Percentiles rank a stretch among this genome's conserved stretches.
Evolutionary conservation across 2,329 filamentous ascomycete genomes (phyloP).

Genomic region (Achaetomium macrosporum): DNA sequence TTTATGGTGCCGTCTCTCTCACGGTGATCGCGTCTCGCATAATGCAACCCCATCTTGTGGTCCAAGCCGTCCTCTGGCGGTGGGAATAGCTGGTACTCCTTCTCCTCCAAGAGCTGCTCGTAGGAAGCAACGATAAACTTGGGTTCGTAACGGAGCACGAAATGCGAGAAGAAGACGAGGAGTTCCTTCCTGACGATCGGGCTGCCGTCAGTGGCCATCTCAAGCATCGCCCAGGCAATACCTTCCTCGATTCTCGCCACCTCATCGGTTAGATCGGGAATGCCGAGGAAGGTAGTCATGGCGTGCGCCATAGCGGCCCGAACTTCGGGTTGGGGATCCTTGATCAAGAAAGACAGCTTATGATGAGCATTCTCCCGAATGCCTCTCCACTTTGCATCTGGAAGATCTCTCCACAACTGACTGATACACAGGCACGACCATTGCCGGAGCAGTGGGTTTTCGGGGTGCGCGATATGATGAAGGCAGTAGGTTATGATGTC

Average conservation of each 20-base stretch:
- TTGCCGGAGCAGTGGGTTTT: constrained; percentile 83
- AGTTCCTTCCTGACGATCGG: constrained; percentile 91
- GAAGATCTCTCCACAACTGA: constrained; percentile 85
- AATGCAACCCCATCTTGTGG: constrained; percentile 59
- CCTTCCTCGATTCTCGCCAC: constrained; percentile 87
- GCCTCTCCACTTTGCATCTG: constrained; percentile 94
- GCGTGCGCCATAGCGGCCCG: constrained; percentile 89
- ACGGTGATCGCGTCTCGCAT: constrained; percentile 50
- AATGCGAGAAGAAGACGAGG: constrained; percentile 87
- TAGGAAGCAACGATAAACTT: constrained; percentile 90
- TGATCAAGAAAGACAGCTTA: constrained; percentile 71
- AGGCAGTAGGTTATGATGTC: constrained; percentile 89
- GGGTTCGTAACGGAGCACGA: constrained; percentile 82
- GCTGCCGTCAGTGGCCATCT: constrained; percentile 91
- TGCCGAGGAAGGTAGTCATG: constrained; percentile 88
- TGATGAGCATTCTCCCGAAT: constrained; percentile 81
- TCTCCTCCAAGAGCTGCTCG: constrained; percentile 83
- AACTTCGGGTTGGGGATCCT: constrained; percentile 87
- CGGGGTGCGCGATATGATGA: constrained; percentile 72
- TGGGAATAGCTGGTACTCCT: constrained; percentile 56
- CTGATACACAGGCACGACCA: constrained; percentile 96
- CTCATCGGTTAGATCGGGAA: constrained; percentile 85
- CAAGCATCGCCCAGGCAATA: constrained; percentile 79
- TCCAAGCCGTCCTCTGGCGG: constrained; percentile 51
- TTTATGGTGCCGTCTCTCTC: constrained; percentile 54